These are phyloP conservation scores for Dactylellina cionopaga DNA, from an alignment of 2,329 filamentous ascomycete species.

Conservation along the genomic window DNA sequence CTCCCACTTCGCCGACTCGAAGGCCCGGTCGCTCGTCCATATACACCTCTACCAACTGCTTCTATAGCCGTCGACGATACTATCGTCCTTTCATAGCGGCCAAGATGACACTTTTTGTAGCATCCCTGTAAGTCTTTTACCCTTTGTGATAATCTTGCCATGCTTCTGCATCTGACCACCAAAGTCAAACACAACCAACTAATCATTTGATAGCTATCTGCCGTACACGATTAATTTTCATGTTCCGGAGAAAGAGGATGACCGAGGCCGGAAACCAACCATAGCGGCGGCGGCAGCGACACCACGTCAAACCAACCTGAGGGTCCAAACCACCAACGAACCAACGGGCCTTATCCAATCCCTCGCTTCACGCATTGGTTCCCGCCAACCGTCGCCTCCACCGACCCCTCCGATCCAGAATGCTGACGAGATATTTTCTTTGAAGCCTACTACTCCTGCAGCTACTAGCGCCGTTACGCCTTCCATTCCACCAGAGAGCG, in stretches of 20 bases:
- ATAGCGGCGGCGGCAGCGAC: slow-evolving; percentile 60
- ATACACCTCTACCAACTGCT: neutral
- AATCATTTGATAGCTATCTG: slow-evolving; percentile 73
- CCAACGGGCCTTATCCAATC: slow-evolving; percentile 54
- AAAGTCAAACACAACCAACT: neutral
- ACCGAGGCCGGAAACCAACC: slow-evolving; percentile 61
- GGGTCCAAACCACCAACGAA: slow-evolving; percentile 56
- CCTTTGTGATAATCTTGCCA: slow-evolving; percentile 16
- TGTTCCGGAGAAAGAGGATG: slow-evolving; percentile 64
- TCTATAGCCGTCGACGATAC: neutral
- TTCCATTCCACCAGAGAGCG: slow-evolving; percentile 8
- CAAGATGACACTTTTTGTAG: slow-evolving; percentile 66
- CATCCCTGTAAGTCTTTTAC: slow-evolving; percentile 63
- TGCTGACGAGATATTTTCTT: slow-evolving; percentile 59
- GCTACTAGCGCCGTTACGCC: neutral
- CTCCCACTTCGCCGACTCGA: neutral
- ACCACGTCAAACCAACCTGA: slow-evolving; percentile 57
- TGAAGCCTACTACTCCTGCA: slow-evolving; percentile 26
- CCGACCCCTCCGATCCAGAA: slow-evolving; percentile 64
- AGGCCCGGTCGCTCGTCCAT: no score
- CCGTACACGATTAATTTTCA: slow-evolving; percentile 93
- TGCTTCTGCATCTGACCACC: neutral
- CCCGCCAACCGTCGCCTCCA: slow-evolving; percentile 64
- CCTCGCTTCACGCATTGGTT: slow-evolving; percentile 54
- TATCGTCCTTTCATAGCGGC: neutral